A percentile compares a stretch with the other conserved stretches of the same genome.
These are phyloP conservation scores for Xerocomus minutiporus DNA, from an alignment of 1,284 basidiomycete species.

Conservation along the genomic window DNA sequence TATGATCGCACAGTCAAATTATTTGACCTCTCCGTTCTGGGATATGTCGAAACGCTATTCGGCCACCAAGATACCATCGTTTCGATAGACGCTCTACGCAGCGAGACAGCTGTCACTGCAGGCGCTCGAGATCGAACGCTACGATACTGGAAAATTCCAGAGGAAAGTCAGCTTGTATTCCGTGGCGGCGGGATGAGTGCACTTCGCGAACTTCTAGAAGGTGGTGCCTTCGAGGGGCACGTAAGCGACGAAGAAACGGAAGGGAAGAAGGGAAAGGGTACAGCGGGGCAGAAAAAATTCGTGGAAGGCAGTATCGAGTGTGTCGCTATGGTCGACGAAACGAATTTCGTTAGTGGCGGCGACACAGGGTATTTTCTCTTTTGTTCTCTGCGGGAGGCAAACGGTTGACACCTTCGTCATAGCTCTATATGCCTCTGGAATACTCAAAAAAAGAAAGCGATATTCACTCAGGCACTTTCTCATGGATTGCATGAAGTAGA, in stretches of 20 bases:
- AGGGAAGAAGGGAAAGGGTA: slow-evolving; percentile 37
- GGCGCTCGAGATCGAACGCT: slow-evolving; percentile 90
- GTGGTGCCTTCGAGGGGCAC: slow-evolving; percentile 49
- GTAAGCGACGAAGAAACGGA: slow-evolving; percentile 48
- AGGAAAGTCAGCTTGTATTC: slow-evolving; percentile 95
- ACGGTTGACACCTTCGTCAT: neutral
- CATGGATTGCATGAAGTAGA: slow-evolving; percentile 78
- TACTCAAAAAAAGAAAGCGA: slow-evolving; percentile 93
- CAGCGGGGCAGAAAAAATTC: slow-evolving; percentile 49
- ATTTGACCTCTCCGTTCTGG: slow-evolving; percentile 65
- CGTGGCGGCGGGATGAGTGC: slow-evolving; percentile 84
- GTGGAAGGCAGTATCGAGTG: slow-evolving; percentile 91
- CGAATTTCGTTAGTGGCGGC: slow-evolving; percentile 88
- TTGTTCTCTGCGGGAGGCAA: neutral
- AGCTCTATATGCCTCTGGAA: slow-evolving; percentile 91
- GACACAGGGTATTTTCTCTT: slow-evolving; percentile 76
- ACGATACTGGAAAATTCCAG: slow-evolving; percentile 95
- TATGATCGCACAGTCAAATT: slow-evolving; percentile 91
- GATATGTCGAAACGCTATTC: slow-evolving; percentile 95
- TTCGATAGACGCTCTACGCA: slow-evolving; percentile 73
- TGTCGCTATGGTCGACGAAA: slow-evolving; percentile 92
- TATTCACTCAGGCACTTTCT: slow-evolving; percentile 79
- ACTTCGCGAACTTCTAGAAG: slow-evolving; percentile 77
- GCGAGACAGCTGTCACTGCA: slow-evolving; percentile 82
- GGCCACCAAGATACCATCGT: slow-evolving; percentile 93